Evolutionary conservation across 495 filamentous ascomycete species (phyloP).

Genomic region (Tuber borchii): DNA sequence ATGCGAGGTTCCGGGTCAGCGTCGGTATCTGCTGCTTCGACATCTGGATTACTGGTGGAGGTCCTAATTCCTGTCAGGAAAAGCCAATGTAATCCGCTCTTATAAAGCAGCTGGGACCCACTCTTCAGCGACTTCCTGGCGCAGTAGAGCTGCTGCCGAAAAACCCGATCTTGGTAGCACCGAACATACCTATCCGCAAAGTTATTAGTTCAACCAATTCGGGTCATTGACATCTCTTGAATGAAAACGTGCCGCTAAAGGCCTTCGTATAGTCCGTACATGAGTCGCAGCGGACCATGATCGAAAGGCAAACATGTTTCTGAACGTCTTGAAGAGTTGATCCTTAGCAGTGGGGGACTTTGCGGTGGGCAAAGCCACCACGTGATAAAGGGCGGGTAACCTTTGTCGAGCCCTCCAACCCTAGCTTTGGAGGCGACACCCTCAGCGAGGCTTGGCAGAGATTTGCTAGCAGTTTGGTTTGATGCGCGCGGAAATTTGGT

Average conservation of each 20-base stretch:
- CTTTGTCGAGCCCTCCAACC: neutral
- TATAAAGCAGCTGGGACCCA: neutral
- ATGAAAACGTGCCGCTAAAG: slow-evolving; percentile 16
- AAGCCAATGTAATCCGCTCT: neutral
- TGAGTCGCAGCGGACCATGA: slow-evolving; percentile 24
- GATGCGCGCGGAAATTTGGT: no score
- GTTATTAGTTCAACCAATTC: neutral
- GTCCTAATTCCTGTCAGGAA: neutral
- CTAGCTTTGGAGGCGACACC: no score
- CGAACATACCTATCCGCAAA: slow-evolving; percentile 4
- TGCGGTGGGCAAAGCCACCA: neutral
- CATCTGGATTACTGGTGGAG: neutral
- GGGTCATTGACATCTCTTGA: neutral
- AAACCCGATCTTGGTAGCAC: slow-evolving; percentile 17
- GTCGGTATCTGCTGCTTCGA: neutral
- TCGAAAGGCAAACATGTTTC: slow-evolving; percentile 30
- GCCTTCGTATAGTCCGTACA: neutral
- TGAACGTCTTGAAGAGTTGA: neutral
- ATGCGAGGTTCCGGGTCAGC: slow-evolving; percentile 23
- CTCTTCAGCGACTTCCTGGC: slow-evolving; percentile 12
- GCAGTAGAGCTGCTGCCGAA: slow-evolving; percentile 20
- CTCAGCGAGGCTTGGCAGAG: no score
- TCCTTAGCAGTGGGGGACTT: neutral
- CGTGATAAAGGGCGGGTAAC: neutral
- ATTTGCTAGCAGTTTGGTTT: no score